Base-by-base conservation (phyloP, 371 early-diverging fungal species). In the Saksenaea vasiformis region DNA sequence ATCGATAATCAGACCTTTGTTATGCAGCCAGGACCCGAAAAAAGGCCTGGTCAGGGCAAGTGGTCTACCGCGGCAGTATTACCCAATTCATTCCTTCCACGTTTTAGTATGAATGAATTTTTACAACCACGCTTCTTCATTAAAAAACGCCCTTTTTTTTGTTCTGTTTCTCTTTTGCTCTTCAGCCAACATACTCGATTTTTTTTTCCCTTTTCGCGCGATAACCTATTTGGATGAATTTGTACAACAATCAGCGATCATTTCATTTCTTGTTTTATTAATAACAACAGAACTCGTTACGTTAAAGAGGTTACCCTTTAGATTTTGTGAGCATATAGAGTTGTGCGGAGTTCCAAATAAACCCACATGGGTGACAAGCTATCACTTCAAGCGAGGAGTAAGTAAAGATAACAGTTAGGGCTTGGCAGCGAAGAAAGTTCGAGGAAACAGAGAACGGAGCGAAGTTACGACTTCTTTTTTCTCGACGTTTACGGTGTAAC, bases 331-430 rank as follows among this genome's bases (percentile, higher is more conserved):
- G 39, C 39, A 39, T 14, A 39, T 39, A 39, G 11, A 11, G 11
- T 39, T 39, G 11, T 39, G 11, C 39, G 11, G 39, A n/a, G 39
- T 39, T 39, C n/a, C 3, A n/a, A 39, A 39, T 39, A 14, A n/a
- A 39, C n/a, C 51, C 51, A 47, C 51, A 47, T 47, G 26, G 51
- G 5, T 47, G 24, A 9, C 17, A 19, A 47, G 24, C n/a, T 1
- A 47, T 47, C 51, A 47, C 51, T 17, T 47, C 51, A 47, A 47
- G 27, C 22, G 51, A 47, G 47, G 51, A 47, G 26, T 9, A 39
- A 3, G 39, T 5, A 14, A 39, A 39, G 15, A 39, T 14, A 39
- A 11, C 51, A 47, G 31, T 31, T 31, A 47, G 51, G 17, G 51
- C 22, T 0, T 47, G 51, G 24, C 24, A 10, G 5, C 5, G n/a